Evolutionary conservation across 768 basidiomycete species (phyloP), one percentile per base, ranked within the genome.

Genomic region (Amanita exitialis): DNA sequence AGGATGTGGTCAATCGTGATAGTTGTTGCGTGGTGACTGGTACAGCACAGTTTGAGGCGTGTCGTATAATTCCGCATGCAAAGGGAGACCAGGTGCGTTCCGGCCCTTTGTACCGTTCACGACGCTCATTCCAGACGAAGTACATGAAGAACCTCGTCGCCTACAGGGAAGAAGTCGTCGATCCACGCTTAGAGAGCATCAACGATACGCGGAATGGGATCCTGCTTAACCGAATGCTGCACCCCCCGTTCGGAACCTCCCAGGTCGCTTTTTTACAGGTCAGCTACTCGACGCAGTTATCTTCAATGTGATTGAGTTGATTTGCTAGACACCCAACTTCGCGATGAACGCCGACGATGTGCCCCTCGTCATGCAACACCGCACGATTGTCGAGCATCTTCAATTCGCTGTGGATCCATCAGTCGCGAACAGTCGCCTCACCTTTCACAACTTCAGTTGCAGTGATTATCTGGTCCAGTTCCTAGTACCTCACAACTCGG

Each of bases 401-500:
- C 48, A 21, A 23, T 44, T 44, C 23, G n/a, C 16, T 25, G 42
- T 2, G 12, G 3, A 44, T 16, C 42, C 42, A 44, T 44, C 42
- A 25, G 10, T 44, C 15, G 45, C 28, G 2, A 23, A 10, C 30
- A 35, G 45, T 46, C 45, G 45, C 45, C 45, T 46, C 45, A 34
- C 45, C 4, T 35, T 35, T 46, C 45, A 46, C 47, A 46, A 55
- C 51, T 57, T 57, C 44, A 44, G 38, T 37, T 8, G 6, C 51
- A 15, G 20, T 34, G 56, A 57, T 55, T 0, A 1, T 15, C 9
- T 45, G 28, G 38, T 28, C 27, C 4, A 3, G 28, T 20, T 32
- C 16, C 1, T 47, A 20, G 54, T 47, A 45, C 56, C 56, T 55
- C 56, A 55, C 48, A 57, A 57, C 48, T 57, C 25, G 25, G 56